Evolutionary conservation across 2,329 filamentous ascomycete genomes (phyloP).

Genomic region (Periglandula ipomoeae): DNA sequence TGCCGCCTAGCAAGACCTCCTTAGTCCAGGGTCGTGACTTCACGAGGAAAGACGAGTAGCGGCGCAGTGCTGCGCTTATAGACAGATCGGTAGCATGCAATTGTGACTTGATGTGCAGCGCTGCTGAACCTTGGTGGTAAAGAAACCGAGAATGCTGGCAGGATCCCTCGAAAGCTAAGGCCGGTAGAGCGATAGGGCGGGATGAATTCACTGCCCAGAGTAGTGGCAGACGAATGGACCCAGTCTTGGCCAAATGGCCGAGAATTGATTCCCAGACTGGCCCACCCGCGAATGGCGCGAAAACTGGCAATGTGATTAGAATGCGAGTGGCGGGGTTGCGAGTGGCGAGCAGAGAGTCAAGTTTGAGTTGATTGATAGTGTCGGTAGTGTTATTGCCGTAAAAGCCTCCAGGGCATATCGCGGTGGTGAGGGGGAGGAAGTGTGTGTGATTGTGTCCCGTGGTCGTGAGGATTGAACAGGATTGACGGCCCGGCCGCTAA

Average conservation of each 20-base stretch:
- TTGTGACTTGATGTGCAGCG: background rate
- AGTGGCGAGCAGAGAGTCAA: background rate
- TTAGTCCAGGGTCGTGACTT: background rate
- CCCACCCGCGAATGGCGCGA: background rate
- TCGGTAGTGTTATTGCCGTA: constrained; percentile 6
- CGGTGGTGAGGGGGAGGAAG: background rate
- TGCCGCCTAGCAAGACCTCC: background rate
- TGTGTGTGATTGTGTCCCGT: background rate
- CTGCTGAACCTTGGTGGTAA: background rate
- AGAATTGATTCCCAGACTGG: background rate
- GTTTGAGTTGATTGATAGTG: constrained; percentile 1
- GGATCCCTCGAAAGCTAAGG: background rate
- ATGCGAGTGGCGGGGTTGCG: constrained; percentile 5
- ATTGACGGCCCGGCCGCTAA: background rate
- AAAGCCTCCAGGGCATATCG: constrained; percentile 5
- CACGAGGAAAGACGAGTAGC: background rate
- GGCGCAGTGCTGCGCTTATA: background rate
- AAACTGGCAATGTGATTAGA: background rate
- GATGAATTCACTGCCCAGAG: background rate
- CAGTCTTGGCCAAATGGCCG: constrained; percentile 3
- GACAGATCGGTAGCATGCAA: background rate
- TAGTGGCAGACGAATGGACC: background rate
- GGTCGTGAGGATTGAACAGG: background rate
- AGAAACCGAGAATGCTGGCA: background rate
- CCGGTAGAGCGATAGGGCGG: background rate